Conservation (phyloP, 2,329 filamentous ascomycete genomes). For the Apiospora koreana region DNA sequence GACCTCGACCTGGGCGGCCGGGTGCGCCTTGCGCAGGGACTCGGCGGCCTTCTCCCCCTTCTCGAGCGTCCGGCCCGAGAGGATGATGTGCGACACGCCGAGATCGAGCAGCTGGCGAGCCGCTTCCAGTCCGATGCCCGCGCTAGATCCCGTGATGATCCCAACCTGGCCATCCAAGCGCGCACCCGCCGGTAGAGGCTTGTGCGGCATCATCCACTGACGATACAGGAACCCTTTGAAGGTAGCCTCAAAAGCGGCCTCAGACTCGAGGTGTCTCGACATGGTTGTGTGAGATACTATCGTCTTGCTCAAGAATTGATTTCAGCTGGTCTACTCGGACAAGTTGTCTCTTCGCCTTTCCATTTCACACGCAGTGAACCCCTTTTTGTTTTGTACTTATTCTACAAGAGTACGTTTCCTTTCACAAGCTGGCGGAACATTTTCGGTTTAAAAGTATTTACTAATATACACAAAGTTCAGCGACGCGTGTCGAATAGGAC, state of each 20-base stretch:
- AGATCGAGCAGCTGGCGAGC: slow-evolving; percentile 40
- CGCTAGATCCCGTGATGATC: slow-evolving; percentile 52
- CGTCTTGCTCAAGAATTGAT: no score
- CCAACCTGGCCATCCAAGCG: slow-evolving; percentile 23
- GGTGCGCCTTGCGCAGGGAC: slow-evolving; percentile 29
- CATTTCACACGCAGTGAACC: no score
- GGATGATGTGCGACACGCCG: slow-evolving; percentile 43
- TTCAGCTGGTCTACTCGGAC: neutral
- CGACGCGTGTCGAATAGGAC: no score
- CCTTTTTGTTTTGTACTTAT: no score
- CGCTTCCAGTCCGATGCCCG: slow-evolving; percentile 49
- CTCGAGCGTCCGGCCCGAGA: slow-evolving; percentile 44
- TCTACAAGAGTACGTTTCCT: no score
- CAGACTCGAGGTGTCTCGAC: neutral
- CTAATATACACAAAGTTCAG: no score
- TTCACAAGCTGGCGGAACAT: no score
- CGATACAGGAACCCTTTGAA: slow-evolving; percentile 11
- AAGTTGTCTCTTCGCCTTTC: neutral
- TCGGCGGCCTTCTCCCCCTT: slow-evolving; percentile 45
- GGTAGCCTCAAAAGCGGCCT: slow-evolving; percentile 9
- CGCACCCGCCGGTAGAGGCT: slow-evolving; percentile 9
- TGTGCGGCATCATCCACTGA: slow-evolving; percentile 4
- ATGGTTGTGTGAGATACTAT: neutral
- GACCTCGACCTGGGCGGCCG: slow-evolving; percentile 43
- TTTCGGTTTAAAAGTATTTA: no score